Conservation (phyloP, 306 rosid species). For the Psophocarpus tetragonolobus region DNA sequence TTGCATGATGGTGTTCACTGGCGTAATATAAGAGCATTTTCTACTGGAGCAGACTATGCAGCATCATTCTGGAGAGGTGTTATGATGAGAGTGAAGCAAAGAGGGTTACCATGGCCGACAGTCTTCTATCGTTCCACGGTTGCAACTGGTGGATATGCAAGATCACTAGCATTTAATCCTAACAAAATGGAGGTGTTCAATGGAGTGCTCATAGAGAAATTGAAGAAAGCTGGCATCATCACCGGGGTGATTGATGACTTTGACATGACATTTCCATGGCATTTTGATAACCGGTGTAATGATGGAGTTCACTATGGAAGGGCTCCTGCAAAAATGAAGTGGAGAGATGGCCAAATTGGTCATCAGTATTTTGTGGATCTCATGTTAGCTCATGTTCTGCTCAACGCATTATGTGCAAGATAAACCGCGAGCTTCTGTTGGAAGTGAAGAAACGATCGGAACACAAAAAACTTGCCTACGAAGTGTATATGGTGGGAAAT, state of each 20-base stretch:
- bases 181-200: constrained; percentile 86
- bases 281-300: constrained; percentile 75
- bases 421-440: constrained; percentile 22
- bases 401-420: constrained; percentile 68
- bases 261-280: constrained; percentile 93
- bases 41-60: constrained; percentile 67
- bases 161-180: constrained; percentile 76
- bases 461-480: neutral
- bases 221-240: constrained; percentile 61
- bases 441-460: neutral
- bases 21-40: constrained; percentile 65
- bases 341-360: constrained; percentile 87
- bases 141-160: constrained; percentile 86
- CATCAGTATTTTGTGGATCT: constrained; percentile 92
- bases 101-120: constrained; percentile 66
- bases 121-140: constrained; percentile 75
- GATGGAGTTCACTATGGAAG: constrained; percentile 96
- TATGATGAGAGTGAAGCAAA: constrained; percentile 51
- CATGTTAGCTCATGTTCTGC: constrained; percentile 82
- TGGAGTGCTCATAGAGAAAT: constrained; percentile 63
- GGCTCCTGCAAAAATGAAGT: constrained; percentile 68
- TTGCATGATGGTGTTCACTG: constrained; percentile 78
- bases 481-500: neutral
- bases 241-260: constrained; percentile 81
- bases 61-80: constrained; percentile 79